Percentiles rank a stretch among this genome's conserved stretches.
These are phyloP conservation scores for Globisporangium barbulae DNA, from an alignment of 352 stramenopile species.

Conservation along the genomic window DNA sequence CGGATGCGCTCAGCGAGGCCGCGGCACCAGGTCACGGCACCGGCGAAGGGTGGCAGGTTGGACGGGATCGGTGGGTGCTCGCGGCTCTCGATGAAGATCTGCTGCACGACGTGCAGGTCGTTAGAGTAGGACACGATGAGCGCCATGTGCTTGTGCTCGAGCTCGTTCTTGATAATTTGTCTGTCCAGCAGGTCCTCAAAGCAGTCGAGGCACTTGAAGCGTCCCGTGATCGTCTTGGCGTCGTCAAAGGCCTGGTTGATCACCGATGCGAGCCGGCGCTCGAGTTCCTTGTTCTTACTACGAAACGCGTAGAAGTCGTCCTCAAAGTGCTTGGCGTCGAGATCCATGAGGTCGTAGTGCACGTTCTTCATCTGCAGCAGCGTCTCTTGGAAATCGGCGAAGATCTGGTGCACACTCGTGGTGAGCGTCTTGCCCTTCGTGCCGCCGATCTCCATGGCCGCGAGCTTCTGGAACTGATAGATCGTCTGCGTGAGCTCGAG, in stretches of 20 bases:
- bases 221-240: constrained; percentile 78
- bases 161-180: constrained; percentile 83
- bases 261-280: constrained; percentile 82
- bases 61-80: constrained; percentile 82
- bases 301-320: constrained; percentile 91
- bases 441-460: constrained; percentile 87
- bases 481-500: constrained; percentile 89
- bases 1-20: constrained; percentile 84
- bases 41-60: constrained; percentile 89
- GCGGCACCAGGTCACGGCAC: constrained; percentile 89
- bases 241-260: constrained; percentile 93
- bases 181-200: constrained; percentile 88
- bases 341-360: constrained; percentile 87
- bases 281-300: constrained; percentile 85
- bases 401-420: constrained; percentile 88
- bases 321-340: constrained; percentile 89
- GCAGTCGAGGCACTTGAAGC: constrained; percentile 91
- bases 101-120: constrained; percentile 83
- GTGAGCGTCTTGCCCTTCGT: constrained; percentile 93
- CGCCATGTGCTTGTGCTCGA: constrained; percentile 84
- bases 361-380: constrained; percentile 75
- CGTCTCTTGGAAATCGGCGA: constrained; percentile 80
- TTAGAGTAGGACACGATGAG: constrained; percentile 77
- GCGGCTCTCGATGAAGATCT: constrained; percentile 88
- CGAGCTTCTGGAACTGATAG: constrained; percentile 86